These are phyloP conservation scores for Penicillium glabrum DNA, from an alignment of 2,329 filamentous ascomycete species.

Conservation along the genomic window DNA sequence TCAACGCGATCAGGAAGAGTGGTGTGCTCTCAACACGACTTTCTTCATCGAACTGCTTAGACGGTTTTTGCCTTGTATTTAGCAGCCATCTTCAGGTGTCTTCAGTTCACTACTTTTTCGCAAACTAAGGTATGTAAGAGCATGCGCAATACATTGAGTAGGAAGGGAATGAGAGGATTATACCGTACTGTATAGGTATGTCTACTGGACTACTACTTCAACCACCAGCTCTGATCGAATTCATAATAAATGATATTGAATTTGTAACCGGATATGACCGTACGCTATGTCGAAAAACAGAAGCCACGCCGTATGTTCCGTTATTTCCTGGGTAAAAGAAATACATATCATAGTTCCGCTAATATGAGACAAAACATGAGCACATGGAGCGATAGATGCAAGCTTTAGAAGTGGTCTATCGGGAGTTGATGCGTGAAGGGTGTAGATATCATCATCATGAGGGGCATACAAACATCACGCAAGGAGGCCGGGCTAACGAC, in stretches of 20 bases:
- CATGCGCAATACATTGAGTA: no score
- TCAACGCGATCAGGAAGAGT: no score
- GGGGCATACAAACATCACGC: neutral
- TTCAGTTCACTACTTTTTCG: no score
- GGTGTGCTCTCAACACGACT: no score
- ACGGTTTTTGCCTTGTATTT: no score
- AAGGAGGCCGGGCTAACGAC: conserved; percentile 28
- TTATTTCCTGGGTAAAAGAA: neutral
- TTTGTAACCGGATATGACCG: neutral
- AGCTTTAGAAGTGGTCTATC: neutral
- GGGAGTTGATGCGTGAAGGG: neutral
- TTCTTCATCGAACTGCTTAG: no score
- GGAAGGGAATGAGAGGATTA: neutral
- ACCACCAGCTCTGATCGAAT: no score
- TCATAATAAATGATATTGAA: no score
- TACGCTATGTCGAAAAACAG: neutral
- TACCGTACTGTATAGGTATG: neutral
- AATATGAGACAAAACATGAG: conserved; percentile 1
- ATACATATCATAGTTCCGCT: neutral
- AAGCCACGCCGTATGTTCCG: neutral
- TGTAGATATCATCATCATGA: neutral
- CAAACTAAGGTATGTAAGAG: no score
- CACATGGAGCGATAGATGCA: neutral
- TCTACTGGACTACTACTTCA: no score
- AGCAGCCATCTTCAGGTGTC: no score